Conservation (phyloP, 345 rosid species). For the Dimocarpus longan region DNA sequence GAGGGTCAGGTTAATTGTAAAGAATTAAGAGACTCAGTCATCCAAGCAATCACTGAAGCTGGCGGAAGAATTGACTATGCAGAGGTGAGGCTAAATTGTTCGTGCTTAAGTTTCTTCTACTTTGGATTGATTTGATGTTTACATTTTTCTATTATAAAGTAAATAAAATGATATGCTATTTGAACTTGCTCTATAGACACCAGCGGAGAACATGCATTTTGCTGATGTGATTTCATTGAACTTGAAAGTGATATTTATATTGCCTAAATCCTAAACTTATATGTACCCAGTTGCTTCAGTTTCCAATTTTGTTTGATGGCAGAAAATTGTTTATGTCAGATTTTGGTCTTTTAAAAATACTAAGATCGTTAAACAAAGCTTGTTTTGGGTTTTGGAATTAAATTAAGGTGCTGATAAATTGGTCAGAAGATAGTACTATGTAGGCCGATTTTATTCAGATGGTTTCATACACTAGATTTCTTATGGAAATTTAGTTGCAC, state of each 20-base stretch:
- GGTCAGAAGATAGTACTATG: background rate
- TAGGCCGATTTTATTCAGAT: background rate
- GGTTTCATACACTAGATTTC: background rate
- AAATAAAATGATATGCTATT: background rate
- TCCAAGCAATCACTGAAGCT: constrained; percentile 53
- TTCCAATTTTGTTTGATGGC: background rate
- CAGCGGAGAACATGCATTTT: background rate
- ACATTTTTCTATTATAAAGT: background rate
- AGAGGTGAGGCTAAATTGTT: constrained; percentile 50
- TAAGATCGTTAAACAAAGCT: background rate
- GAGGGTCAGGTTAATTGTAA: constrained; percentile 45
- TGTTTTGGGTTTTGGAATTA: background rate
- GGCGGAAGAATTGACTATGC: constrained; percentile 86
- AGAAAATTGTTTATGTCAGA: background rate
- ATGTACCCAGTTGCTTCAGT: background rate
- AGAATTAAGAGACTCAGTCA: constrained; percentile 48
- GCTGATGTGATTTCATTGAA: background rate
- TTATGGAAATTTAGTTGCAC: background rate
- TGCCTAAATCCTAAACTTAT: background rate
- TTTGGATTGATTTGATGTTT: background rate
- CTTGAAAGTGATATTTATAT: background rate
- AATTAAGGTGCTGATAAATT: background rate
- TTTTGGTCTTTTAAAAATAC: background rate
- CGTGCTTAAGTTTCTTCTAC: background rate
- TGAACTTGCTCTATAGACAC: background rate